phyloP scores from a whole-genome alignment of 345 rosid species.

The Pelargonium nanum region DNA sequence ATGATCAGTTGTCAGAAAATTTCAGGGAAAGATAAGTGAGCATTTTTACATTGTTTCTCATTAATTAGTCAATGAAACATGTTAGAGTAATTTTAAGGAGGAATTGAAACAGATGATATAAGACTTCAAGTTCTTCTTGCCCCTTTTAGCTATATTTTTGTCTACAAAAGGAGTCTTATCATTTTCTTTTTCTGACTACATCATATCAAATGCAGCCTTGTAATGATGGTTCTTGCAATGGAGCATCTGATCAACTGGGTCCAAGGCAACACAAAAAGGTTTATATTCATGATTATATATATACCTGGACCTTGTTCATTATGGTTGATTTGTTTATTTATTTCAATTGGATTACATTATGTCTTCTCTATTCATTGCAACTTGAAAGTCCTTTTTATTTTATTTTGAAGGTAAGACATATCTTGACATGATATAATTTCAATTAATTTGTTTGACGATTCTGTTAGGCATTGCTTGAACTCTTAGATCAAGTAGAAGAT shows the following conservation, averaged over 20 bases:
- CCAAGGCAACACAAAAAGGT: constrained; percentile 78
- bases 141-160: background rate
- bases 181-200: constrained; percentile 1
- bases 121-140: background rate
- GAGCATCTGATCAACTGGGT: constrained; percentile 31
- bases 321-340: background rate
- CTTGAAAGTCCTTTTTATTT: background rate
- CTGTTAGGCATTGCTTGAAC: constrained; percentile 70
- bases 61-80: background rate
- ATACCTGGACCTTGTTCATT: background rate
- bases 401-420: background rate
- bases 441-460: constrained; percentile 8
- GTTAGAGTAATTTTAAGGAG: background rate
- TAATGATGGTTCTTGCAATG: constrained; percentile 27
- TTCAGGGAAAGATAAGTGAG: background rate
- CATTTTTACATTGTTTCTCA: background rate
- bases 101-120: no score
- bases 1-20: background rate
- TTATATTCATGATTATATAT: constrained; percentile 4
- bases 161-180: background rate
- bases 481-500: constrained; percentile 90
- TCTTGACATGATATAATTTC: constrained; percentile 3
- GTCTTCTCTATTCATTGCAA: background rate
- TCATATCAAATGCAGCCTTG: constrained; percentile 29
- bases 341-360: background rate